Percentiles rank a stretch among this genome's conserved stretches.
Conservation (phyloP, 768 basidiomycete genomes). For the Hygrocybe punicea region DNA sequence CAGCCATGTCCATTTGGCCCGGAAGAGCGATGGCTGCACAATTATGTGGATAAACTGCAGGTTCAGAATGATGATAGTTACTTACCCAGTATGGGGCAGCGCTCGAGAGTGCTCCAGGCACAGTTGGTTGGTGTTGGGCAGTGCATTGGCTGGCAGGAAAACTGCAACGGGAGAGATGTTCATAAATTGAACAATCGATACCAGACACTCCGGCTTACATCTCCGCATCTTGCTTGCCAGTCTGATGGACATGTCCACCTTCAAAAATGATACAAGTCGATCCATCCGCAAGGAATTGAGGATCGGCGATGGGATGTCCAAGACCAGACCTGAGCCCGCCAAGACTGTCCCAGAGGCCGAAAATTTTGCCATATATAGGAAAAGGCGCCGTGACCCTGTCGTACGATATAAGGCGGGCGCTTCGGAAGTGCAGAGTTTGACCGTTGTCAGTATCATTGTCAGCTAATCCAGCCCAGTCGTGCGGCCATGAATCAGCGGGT, state of each 20-base stretch:
- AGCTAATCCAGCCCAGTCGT: background rate
- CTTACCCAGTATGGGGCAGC: too few relatives aligned
- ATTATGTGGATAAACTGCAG: too few relatives aligned
- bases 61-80: too few relatives aligned
- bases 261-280: constrained; percentile 2
- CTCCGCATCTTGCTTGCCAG: background rate
- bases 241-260: background rate
- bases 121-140: background rate
- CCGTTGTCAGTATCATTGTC: background rate
- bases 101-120: too few relatives aligned
- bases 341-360: background rate
- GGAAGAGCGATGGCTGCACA: background rate
- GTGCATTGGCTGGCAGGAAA: background rate
- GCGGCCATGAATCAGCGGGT: background rate
- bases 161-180: background rate
- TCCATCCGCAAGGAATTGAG: background rate
- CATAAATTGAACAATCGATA: background rate
- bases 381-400: background rate
- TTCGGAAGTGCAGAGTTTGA: background rate
- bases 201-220: background rate
- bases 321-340: background rate
- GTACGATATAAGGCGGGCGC: background rate
- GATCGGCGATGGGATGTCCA: background rate
- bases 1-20: background rate
- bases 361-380: background rate